Base-by-base conservation (phyloP, 139 green algal genomes). In the Chlorella vulgaris region DNA sequence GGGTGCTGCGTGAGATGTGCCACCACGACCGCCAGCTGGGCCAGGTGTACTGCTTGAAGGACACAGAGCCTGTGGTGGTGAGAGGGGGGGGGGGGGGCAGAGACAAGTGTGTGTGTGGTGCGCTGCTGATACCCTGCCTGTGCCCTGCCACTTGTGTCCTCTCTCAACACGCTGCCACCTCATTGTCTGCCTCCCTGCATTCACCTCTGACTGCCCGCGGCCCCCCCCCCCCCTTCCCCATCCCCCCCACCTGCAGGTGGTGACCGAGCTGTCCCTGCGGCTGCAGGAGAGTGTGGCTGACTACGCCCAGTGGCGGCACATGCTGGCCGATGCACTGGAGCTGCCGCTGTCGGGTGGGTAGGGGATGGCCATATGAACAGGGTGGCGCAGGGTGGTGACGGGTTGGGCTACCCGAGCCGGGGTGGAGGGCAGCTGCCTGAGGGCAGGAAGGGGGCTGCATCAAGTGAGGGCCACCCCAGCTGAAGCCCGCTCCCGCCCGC, bases 1-100 rank as follows among this genome's bases (percentile, higher is more conserved):
- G 84, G 26, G 86, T 91, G 51, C 88, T 94, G 77, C 86, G 86
- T 24, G 83, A 87, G 47, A 62, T 92, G 36, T 93, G 90, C 66
- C 60, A 65, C 8, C 79, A 86, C 47, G 87, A 91, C 47, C 22
- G 33, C 7, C 71, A 67, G 58, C 42, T 63, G 42, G 77, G 83
- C 15, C 69, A 84, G 39, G 47, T 82, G 63, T 82, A 84, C 65
- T 79, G 47, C 31, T 43, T 81, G 61, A 74, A 69, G 26, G 58
- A 80, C 58, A 51, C 50, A 3, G 36, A 86, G 55, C 31, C 62
- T 15, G 47, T 78, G 33, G 31, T 78, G 70, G 70, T 78, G 70
- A 63, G 70, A 4, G 47, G 47, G 13, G 63, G 63, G 63, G 40
- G 29, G 18, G 35, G 63, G 31, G 33, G 4, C 35, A 33, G 31